A percentile compares a stretch with the other conserved stretches of the same genome.
Conservation (phyloP, 2,329 filamentous ascomycete genomes). For the Hypoxylon sp. region DNA sequence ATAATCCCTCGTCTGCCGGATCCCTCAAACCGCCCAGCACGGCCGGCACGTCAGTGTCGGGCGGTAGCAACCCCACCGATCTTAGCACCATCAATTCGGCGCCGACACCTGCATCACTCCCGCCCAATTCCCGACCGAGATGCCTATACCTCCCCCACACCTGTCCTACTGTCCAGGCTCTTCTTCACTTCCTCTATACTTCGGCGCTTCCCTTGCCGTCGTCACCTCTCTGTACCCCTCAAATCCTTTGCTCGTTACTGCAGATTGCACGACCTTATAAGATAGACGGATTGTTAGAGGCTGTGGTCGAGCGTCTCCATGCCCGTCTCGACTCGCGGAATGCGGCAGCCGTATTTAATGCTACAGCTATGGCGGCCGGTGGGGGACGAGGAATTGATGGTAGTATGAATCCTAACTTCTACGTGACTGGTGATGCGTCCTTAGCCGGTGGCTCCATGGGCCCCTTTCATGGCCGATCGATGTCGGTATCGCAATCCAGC, state of each 20-base stretch:
- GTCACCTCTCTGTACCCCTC: slow-evolving; percentile 87
- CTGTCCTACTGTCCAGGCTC: slow-evolving; percentile 85
- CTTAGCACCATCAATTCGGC: slow-evolving; percentile 64
- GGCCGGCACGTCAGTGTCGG: slow-evolving; percentile 58
- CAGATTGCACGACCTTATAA: slow-evolving; percentile 95
- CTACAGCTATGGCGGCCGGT: slow-evolving; percentile 96
- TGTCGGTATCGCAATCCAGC: slow-evolving; percentile 47
- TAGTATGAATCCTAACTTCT: slow-evolving; percentile 72
- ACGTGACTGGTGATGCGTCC: slow-evolving; percentile 59
- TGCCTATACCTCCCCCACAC: slow-evolving; percentile 95
- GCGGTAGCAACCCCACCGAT: slow-evolving; percentile 55
- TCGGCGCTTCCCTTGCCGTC: slow-evolving; percentile 82
- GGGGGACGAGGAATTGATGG: slow-evolving; percentile 86
- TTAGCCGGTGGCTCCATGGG: slow-evolving; percentile 42
- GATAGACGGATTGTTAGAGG: slow-evolving; percentile 91
- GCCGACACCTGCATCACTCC: slow-evolving; percentile 67
- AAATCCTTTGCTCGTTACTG: slow-evolving; percentile 93
- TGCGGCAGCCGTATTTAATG: slow-evolving; percentile 96
- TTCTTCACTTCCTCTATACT: slow-evolving; percentile 94
- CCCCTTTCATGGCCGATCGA: slow-evolving; percentile 46
- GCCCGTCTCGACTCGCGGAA: slow-evolving; percentile 91
- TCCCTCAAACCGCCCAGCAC: slow-evolving; percentile 60
- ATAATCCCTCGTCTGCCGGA: slow-evolving; percentile 51
- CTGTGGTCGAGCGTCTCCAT: slow-evolving; percentile 91
- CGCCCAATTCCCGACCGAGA: slow-evolving; percentile 77